Base-by-base conservation (phyloP, 176 grass and related monocot genomes). In the Alloteropsis semialata region DNA sequence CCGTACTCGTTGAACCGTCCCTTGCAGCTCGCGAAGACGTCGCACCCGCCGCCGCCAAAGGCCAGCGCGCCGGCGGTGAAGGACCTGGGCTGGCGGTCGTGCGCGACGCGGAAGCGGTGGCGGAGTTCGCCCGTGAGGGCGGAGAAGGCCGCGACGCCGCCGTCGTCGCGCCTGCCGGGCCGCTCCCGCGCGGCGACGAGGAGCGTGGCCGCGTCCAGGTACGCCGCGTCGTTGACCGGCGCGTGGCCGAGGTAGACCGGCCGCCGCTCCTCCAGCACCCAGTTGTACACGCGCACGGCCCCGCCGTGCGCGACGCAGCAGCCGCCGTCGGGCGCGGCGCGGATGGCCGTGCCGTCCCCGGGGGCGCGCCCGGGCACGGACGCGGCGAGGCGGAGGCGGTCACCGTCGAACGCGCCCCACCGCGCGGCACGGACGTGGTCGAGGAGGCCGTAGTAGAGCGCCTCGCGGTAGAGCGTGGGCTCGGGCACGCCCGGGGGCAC, bases 1-100 rank as follows among this genome's bases (percentile, higher is more conserved):
- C 96, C 96, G 64, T 98, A 92, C 87, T 98, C 96, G 61, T 95
- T 95, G 72, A 93, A 33, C 29, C 96, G 56, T 8, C 96, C 96
- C 86, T 89, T 98, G 84, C 96, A 95, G 79, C 92, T 95, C 1
- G 91, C 84, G 65, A 98, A 98, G 36, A 95, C 76, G 22, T 9
- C 34, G 76, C 22, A 11, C 0, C 44, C 43, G 0, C 36, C 15
- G 1, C 19, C 22, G 15, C 78, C 65, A 14, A 93, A 45, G 16
- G 78, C 84, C 12, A 95, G 84, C 0, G 96, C 92, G 5, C 92
- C 93, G 1, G 92, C 92, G 2, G 92, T 98, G 85, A 95, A 95
- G 55, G 87, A 80, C 84, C 88, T 91, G 37, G 5, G 19, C 70
- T 88, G 81, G 5, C 46, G 30, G 22, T 36, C 76, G 81, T 95